phyloP scores from a whole-genome alignment of 2,329 filamentous ascomycete species.

The Hortaea sp. region DNA sequence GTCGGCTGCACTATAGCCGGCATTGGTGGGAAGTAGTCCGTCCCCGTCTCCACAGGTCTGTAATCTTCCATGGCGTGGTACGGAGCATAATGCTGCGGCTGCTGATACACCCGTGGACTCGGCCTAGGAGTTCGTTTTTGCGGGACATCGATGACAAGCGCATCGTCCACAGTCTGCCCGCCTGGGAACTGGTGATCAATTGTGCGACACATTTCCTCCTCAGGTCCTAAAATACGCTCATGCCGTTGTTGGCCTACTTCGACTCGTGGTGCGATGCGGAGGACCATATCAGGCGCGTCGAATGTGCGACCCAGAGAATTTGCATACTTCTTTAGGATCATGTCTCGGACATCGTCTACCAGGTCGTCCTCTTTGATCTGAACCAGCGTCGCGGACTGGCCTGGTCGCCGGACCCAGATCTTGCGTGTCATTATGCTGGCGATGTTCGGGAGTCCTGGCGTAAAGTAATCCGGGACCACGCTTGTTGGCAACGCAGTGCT shows the following conservation, averaged over 20 bases:
- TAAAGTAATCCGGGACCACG: constrained; percentile 25
- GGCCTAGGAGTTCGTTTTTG: constrained; percentile 62
- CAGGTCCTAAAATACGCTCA: constrained; percentile 69
- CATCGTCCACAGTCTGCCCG: constrained; percentile 80
- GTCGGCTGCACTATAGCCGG: constrained; percentile 36
- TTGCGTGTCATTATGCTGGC: constrained; percentile 51
- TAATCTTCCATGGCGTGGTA: constrained; percentile 53
- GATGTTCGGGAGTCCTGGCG: constrained; percentile 17
- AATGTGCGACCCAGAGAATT: constrained; percentile 84
- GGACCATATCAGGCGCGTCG: constrained; percentile 78
- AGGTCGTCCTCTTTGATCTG: constrained; percentile 78
- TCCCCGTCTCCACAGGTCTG: constrained; percentile 56
- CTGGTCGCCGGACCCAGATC: constrained; percentile 87
- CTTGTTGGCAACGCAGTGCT: constrained; percentile 17
- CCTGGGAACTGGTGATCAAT: constrained; percentile 77
- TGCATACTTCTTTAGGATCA: constrained; percentile 84
- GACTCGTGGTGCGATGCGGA: constrained; percentile 62
- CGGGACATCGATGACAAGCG: constrained; percentile 81
- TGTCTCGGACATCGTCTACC: constrained; percentile 87
- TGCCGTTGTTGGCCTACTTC: constrained; percentile 16
- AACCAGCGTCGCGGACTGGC: constrained; percentile 78
- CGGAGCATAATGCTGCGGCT: constrained; percentile 41
- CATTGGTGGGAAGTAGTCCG: constrained; percentile 77
- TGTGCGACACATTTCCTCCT: constrained; percentile 69
- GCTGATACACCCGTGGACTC: constrained; percentile 53